These are phyloP conservation scores for Boletellus deceptivus DNA, from an alignment of 1,284 basidiomycete genomes.

Conservation along the genomic window DNA sequence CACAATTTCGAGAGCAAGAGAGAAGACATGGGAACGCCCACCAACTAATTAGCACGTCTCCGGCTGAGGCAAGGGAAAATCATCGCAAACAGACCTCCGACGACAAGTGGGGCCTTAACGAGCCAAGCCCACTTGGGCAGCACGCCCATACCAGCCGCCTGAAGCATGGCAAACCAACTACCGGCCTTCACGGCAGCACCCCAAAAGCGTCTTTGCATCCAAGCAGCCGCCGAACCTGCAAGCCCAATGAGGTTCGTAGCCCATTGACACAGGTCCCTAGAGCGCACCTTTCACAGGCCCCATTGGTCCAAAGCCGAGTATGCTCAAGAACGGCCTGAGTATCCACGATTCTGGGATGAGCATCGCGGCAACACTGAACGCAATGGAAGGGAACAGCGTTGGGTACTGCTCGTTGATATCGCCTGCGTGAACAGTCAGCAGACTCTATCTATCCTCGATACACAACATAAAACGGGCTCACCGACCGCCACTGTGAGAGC, in stretches of 20 bases:
- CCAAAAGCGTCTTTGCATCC: constrained; percentile 13
- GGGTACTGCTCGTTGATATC: constrained; percentile 18
- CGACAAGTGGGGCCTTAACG: no score
- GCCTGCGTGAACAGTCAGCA: constrained; percentile 1
- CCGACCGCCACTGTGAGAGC: constrained; percentile 8
- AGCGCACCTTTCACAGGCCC: constrained; percentile 19
- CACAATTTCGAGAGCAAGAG: no score
- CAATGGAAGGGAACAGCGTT: constrained; percentile 6
- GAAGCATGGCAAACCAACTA: constrained; percentile 17
- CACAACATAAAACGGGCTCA: no score
- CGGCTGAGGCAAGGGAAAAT: no score
- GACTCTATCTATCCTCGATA: no score
- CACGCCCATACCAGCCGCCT: constrained; percentile 15
- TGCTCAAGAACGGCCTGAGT: constrained; percentile 3
- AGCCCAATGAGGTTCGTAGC: background rate
- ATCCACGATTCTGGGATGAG: constrained; percentile 16
- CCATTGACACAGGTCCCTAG: no score
- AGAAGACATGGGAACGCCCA: no score
- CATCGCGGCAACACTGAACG: constrained; percentile 1
- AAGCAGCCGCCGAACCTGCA: constrained; percentile 16
- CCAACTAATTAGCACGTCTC: no score
- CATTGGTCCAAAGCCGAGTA: constrained; percentile 19
- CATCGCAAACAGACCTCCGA: no score
- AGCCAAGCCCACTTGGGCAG: constrained; percentile 4
- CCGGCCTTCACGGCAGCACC: constrained; percentile 1